Percentiles rank a stretch among this genome's conserved stretches.
These are phyloP conservation scores for Alternaria sp. DNA, from an alignment of 2,329 filamentous ascomycete species.

Conservation along the genomic window DNA sequence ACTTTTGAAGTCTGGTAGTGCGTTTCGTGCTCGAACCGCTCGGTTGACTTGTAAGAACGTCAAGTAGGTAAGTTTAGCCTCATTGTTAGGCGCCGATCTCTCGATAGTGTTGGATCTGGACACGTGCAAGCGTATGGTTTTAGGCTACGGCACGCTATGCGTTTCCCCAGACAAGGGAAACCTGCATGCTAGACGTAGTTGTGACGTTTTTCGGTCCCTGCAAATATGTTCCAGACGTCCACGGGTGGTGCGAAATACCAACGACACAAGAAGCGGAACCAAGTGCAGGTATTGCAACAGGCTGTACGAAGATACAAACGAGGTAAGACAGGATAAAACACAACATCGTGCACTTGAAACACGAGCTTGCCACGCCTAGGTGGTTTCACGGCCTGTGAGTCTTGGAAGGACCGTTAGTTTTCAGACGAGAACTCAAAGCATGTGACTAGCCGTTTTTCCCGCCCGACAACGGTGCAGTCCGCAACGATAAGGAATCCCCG, in stretches of 20 bases:
- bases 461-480: slow-evolving; percentile 6
- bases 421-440: slow-evolving; percentile 22
- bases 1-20: neutral
- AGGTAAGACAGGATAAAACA: slow-evolving; percentile 30
- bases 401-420: slow-evolving; percentile 9
- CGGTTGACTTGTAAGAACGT: slow-evolving; percentile 5
- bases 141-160: neutral
- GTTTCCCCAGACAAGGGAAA: slow-evolving; percentile 8
- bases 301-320: slow-evolving; percentile 2
- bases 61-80: slow-evolving; percentile 7
- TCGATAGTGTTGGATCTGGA: slow-evolving; percentile 7
- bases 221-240: neutral
- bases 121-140: slow-evolving; percentile 1
- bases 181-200: slow-evolving; percentile 7
- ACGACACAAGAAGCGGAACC: neutral
- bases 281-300: slow-evolving; percentile 4
- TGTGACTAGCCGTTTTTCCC: slow-evolving; percentile 17
- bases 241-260: slow-evolving; percentile 3
- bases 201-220: slow-evolving; percentile 3
- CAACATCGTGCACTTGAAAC: slow-evolving; percentile 34
- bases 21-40: slow-evolving; percentile 4
- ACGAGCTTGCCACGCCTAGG: slow-evolving; percentile 28
- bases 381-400: slow-evolving; percentile 25
- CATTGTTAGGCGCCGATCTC: slow-evolving; percentile 8
- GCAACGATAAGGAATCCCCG: slow-evolving; percentile 6